These are phyloP conservation scores for Cladosporium cucumerinum DNA, from an alignment of 2,329 filamentous ascomycete species.

Conservation along the genomic window DNA sequence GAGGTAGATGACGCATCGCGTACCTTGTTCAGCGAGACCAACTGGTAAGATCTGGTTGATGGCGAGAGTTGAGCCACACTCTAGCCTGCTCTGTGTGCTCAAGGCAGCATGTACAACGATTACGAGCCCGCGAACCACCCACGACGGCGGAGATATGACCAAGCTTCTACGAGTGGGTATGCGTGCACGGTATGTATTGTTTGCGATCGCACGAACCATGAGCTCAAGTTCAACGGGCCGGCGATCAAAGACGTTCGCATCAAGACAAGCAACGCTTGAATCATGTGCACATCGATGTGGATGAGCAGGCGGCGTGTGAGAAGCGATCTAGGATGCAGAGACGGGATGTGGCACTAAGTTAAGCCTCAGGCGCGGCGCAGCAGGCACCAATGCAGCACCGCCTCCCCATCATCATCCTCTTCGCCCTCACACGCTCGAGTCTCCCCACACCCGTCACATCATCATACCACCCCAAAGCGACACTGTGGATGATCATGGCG, in stretches of 20 bases:
- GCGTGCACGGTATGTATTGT: background rate
- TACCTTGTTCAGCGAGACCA: background rate
- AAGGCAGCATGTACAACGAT: background rate
- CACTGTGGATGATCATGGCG: background rate
- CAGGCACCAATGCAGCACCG: slow-evolving; percentile 3
- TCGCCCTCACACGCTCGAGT: background rate
- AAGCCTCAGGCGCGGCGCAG: background rate
- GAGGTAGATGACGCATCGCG: background rate
- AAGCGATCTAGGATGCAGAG: background rate
- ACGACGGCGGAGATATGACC: background rate
- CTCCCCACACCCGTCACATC: background rate
- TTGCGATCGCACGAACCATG: background rate
- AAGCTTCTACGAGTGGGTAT: background rate
- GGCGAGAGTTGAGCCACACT: background rate
- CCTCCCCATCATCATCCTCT: background rate
- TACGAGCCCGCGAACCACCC: background rate
- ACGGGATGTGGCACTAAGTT: background rate
- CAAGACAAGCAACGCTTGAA: background rate
- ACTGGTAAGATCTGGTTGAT: background rate
- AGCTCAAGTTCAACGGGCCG: background rate
- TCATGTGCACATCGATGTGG: background rate
- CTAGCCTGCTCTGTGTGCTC: background rate
- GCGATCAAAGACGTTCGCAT: background rate
- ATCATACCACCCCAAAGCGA: background rate
- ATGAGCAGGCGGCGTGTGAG: background rate